phyloP scores from a whole-genome alignment of 768 basidiomycete species.

The Trametes elegans region DNA sequence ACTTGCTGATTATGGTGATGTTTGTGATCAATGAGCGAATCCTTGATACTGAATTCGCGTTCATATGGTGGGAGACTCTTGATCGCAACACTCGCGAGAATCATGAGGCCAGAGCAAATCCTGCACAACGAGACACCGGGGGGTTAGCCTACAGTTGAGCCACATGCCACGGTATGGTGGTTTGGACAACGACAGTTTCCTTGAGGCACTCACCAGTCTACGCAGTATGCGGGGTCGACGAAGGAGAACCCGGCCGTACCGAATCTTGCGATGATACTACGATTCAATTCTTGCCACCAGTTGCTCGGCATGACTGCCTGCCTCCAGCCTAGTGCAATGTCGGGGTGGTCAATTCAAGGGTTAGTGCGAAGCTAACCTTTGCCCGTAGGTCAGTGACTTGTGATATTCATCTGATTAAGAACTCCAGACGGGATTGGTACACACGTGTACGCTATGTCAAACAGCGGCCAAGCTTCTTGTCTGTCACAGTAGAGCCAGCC shows the following conservation, averaged over 20 bases:
- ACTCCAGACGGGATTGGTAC: too few relatives aligned
- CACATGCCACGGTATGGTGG: too few relatives aligned
- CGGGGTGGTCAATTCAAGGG: too few relatives aligned
- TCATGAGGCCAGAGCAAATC: slow-evolving; percentile 31
- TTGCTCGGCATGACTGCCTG: background rate
- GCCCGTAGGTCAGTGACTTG: too few relatives aligned
- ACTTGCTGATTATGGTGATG: slow-evolving; percentile 49
- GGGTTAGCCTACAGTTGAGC: too few relatives aligned
- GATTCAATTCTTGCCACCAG: background rate
- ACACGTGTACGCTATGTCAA: too few relatives aligned
- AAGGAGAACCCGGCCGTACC: slow-evolving; percentile 27
- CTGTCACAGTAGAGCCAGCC: too few relatives aligned
- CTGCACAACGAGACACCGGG: background rate
- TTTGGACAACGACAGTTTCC: too few relatives aligned
- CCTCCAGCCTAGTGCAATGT: too few relatives aligned
- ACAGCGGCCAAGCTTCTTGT: too few relatives aligned
- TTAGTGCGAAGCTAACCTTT: too few relatives aligned
- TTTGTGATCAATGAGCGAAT: slow-evolving; percentile 52
- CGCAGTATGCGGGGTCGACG: slow-evolving; percentile 41
- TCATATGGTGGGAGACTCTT: slow-evolving; percentile 39
- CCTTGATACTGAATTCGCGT: slow-evolving; percentile 47
- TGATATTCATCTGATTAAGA: too few relatives aligned
- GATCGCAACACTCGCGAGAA: slow-evolving; percentile 41
- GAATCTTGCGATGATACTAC: slow-evolving; percentile 7
- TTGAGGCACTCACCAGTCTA: slow-evolving; percentile 48